Base-by-base conservation (phyloP, 2,329 filamentous ascomycete species). In the Bipolaris oryzae region DNA sequence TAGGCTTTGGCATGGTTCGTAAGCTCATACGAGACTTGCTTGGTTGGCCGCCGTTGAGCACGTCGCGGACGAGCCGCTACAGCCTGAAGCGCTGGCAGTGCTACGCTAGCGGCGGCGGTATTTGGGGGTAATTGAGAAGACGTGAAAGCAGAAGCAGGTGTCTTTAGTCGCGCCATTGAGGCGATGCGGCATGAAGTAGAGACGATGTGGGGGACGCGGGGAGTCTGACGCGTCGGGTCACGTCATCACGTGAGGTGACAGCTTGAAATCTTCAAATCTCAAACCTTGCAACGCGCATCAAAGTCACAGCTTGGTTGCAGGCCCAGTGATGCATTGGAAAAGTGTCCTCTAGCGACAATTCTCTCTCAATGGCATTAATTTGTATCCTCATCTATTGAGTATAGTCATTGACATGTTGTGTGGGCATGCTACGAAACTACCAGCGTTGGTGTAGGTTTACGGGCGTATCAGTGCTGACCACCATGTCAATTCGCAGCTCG, bases 1-100 rank as follows among this genome's bases (percentile, higher is more conserved):
- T 76, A 76, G 2, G 75, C 73, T 57, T 73, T 72, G 7, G 69
- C 66, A 44, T 77, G 74, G 39, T 73, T 75, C 11, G 69, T 58
- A 21, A 77, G 66, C 55, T 75, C 74, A 39, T 70, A 77, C 1
- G 71, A 65, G 28, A 71, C 60, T 20, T 70, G 68, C 45, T 73
- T 70, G 5, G 69, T 66, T 5, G 74, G 73, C 16, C 74, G 68
- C 20, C 62, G 63, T 50, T 72, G 64, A 3, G 61, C 55, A 13
- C 63, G 69, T 20, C 70, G 68, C 13, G 72, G 72, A 18, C 66
- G 59, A 4, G 51, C 60, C 11, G 63, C 64, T 18, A 73, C 53
- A 11, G 64, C 66, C 16, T 69, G 60, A 9, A 73, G 59, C 15
- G 69, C 69, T 2, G 48, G 48, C 7, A 54, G 63, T 21, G 51